Base-by-base conservation (phyloP, 2,329 filamentous ascomycete genomes). In the Trichoderma polysporum region DNA sequence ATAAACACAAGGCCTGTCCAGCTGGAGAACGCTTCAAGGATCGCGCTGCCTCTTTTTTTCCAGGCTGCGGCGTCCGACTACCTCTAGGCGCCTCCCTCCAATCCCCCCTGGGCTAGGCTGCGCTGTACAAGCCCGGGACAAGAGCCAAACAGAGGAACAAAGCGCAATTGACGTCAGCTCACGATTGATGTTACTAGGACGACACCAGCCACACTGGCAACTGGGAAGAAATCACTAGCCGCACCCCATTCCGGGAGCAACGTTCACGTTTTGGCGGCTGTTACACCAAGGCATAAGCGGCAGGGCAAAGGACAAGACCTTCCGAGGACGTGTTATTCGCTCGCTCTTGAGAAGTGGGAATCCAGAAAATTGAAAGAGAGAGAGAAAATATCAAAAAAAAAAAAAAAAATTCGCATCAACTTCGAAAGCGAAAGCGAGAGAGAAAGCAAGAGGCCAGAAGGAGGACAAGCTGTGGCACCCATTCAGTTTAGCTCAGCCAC, bases 301-400 rank as follows among this genome's bases (percentile, higher is more conserved):
- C 47, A 39, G 47, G 35, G n/a, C 63, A 41, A 17, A 35, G 60
- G 35, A 63, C 37, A 33, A 57, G 13, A 57, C 31, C 52, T 57
- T 65, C 62, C 60, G 60, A 31, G 60, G 19, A 47, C 31, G 33
- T 19, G 33, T 54, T 19, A 39, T 60, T 66, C 64, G 56, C 47
- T 37, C 35, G 56, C 35, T 45, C 47, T 53, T 29, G 61, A n/a
- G 17, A 39, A 58, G 22, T 22, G 35, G 29, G 33, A 58, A 49
- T 59, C 33, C 22, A 66, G 59, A 63, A 72, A 74, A 75, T 70
- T 68, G 73, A 74, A 75, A 73, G 72, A 71, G 71, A 71, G 72
- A 69, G 58, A 59, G 56, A 66, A 33, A 58, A 49, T 29, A 53
- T 33, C 5, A 27, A 29, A 66, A 37, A 60, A 39, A 19, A 4